Evolutionary conservation across 1,284 basidiomycete genomes (phyloP), one percentile per base, ranked within the genome.

Genomic region (Cryptococcus floricola): DNA sequence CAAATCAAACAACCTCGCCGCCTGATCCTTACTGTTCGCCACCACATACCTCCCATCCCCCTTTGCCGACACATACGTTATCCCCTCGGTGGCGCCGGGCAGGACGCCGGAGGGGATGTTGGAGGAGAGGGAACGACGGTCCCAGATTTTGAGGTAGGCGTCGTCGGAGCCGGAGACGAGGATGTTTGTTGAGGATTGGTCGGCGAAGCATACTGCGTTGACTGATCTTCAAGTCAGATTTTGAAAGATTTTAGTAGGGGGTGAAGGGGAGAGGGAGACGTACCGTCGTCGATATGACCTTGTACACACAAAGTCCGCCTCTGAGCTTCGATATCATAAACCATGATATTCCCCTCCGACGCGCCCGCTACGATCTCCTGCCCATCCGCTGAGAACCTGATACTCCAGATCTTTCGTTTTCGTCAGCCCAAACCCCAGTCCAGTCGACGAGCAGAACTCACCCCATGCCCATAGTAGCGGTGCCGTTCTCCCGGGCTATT

Each of bases 11-110:
- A 98, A 78, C 27, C 92, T 86, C 53, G 91, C 80, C 1, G 89
- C 85, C 71, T 98, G 95, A 71, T 98, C 96, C 76, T 98, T 98
- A 48, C 92, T 92, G 70, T 98, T 98, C n/a, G 89, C 94, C 39
- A 98, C 86, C 53, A 96, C 81, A 73, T 98, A 98, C 55, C 95
- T 84, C 7, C 94, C 95, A 68, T 98, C 96, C 7, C 91, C 77
- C 70, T 84, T 92, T 1, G 91, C 86, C 23, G 89, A 87, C 7
- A 91, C 89, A 64, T 89, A 88, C 5, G 92, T 92, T 61, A 96
- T 87, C 38, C 92, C 93, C 70, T 97, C 93, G 0, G 93, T 97
- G 58, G 98, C 95, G 0, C 96, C 95, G 23, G 92, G 86, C 1
- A 98, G 82, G 0, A 94, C 88, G 27, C 95, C 95, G 0, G 92